Conservation (phyloP, 2,329 filamentous ascomycete genomes). For the Trichophyton rubrum region DNA sequence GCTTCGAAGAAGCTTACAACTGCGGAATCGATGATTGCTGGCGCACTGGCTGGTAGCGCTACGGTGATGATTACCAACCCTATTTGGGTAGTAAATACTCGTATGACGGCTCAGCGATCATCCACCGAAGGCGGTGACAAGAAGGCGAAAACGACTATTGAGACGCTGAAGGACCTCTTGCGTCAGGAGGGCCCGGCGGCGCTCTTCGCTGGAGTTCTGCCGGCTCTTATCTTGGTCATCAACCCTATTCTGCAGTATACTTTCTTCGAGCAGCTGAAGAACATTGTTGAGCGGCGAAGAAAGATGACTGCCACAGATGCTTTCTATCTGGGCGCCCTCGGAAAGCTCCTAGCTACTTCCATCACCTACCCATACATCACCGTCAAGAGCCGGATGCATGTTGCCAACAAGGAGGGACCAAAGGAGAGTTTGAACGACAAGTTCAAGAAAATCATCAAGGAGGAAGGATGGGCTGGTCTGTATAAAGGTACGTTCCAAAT, state of each 20-base stretch:
- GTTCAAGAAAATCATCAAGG: constrained; percentile 64
- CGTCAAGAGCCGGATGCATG: constrained; percentile 95
- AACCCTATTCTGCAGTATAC: constrained; percentile 99
- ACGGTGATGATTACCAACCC: constrained; percentile 96
- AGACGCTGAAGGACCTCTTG: constrained; percentile 68
- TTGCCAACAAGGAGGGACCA: constrained; percentile 62
- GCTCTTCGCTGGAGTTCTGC: constrained; percentile 84
- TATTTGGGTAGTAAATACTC: constrained; percentile 98
- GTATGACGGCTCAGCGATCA: constrained; percentile 85
- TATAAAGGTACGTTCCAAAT: constrained; percentile 59
- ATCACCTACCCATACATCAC: constrained; percentile 99
- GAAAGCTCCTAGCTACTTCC: constrained; percentile 84
- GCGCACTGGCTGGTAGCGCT: constrained; percentile 81
- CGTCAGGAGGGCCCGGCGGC: constrained; percentile 71
- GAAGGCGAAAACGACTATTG: constrained; percentile 59
- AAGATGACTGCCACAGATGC: constrained; percentile 74
- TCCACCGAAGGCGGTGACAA: constrained; percentile 30
- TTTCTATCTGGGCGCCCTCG: constrained; percentile 81
- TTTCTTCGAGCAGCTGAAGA: constrained; percentile 97
- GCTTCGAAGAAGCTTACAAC: constrained; percentile 74
- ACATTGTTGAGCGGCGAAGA: constrained; percentile 61
- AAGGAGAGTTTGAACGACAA: constrained; percentile 70
- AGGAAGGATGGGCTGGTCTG: constrained; percentile 83
- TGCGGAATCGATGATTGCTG: constrained; percentile 85
- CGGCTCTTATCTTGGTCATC: constrained; percentile 85